Evolutionary conservation across 495 filamentous ascomycete species (phyloP).

Genomic region (Penicillium waksmanii): DNA sequence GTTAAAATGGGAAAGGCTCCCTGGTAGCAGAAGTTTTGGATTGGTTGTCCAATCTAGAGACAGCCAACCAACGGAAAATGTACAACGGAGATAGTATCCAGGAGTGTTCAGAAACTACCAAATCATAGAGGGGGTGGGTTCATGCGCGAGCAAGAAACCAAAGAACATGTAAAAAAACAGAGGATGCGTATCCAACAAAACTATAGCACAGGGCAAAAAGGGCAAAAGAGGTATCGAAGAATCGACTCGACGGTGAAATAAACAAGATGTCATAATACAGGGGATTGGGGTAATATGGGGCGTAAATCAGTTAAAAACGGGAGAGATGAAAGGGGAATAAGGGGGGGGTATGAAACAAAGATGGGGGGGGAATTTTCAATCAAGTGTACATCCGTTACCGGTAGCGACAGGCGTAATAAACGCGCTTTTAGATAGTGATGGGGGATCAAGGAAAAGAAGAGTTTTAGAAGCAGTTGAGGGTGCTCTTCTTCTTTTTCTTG

Average conservation of each 20-base stretch:
- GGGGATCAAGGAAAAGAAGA: constrained; percentile 3
- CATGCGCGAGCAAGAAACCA: constrained; percentile 8
- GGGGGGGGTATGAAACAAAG: constrained; percentile 31
- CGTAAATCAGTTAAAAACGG: constrained; percentile 11
- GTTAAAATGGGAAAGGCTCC: not conserved
- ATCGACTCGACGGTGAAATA: constrained; percentile 23
- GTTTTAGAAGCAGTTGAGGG: constrained; percentile 88
- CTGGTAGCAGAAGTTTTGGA: constrained; percentile 4
- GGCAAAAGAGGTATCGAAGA: constrained; percentile 37
- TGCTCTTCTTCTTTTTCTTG: constrained; percentile 93
- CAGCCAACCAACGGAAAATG: constrained; percentile 24
- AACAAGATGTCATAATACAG: constrained; percentile 56
- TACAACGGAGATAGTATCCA: constrained; percentile 28
- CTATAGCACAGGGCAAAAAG: constrained; percentile 16
- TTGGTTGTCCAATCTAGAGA: constrained; percentile 27
- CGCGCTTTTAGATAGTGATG: constrained; percentile 15
- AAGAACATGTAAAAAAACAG: constrained; percentile 24
- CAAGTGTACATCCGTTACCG: constrained; percentile 22
- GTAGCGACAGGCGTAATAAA: constrained; percentile 23
- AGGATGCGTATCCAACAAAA: constrained; percentile 14
- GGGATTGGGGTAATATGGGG: constrained; percentile 26
- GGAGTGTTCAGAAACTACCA: constrained; percentile 20
- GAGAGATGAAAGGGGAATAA: constrained; percentile 18
- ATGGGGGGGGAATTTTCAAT: constrained; percentile 18
- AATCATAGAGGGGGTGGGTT: constrained; percentile 23